Conservation (phyloP, 306 rosid genomes). For the Cicer chorassanicum region DNA sequence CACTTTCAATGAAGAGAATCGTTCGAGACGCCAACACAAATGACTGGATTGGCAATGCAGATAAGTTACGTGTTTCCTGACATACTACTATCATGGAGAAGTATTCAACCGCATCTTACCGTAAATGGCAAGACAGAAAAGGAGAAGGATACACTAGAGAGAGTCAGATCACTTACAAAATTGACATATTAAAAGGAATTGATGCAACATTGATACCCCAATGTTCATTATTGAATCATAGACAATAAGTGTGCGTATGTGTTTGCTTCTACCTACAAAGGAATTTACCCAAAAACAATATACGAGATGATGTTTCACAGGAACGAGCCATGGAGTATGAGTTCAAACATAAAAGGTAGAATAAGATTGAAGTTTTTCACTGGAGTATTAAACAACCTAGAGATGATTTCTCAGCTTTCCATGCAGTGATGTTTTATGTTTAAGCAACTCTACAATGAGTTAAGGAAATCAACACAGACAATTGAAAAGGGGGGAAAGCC, state of each 20-base stretch:
- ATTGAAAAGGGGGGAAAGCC: background rate
- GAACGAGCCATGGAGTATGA: conserved; percentile 10
- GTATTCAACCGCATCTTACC: conserved; percentile 20
- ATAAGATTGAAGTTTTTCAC: conserved; percentile 10
- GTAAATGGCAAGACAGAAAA: conserved; percentile 9
- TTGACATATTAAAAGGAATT: background rate
- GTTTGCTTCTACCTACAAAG: background rate
- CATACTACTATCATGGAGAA: background rate
- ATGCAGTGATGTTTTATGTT: background rate
- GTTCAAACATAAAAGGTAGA: conserved; percentile 5
- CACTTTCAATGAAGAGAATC: background rate
- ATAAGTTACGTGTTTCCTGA: background rate
- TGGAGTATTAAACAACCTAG: background rate
- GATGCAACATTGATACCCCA: background rate
- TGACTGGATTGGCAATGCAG: background rate
- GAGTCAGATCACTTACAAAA: background rate
- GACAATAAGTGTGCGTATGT: too few species aligned
- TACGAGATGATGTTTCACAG: background rate
- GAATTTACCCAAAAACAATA: conserved; percentile 12
- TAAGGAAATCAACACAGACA: background rate
- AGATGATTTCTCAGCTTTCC: conserved; percentile 25
- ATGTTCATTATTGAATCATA: background rate
- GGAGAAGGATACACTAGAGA: background rate
- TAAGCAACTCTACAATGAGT: background rate
- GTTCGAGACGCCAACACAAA: background rate